Evolutionary conservation across 2,329 filamentous ascomycete genomes (phyloP), one percentile per base, ranked within the genome.

Genomic region (Septoria petroselini): DNA sequence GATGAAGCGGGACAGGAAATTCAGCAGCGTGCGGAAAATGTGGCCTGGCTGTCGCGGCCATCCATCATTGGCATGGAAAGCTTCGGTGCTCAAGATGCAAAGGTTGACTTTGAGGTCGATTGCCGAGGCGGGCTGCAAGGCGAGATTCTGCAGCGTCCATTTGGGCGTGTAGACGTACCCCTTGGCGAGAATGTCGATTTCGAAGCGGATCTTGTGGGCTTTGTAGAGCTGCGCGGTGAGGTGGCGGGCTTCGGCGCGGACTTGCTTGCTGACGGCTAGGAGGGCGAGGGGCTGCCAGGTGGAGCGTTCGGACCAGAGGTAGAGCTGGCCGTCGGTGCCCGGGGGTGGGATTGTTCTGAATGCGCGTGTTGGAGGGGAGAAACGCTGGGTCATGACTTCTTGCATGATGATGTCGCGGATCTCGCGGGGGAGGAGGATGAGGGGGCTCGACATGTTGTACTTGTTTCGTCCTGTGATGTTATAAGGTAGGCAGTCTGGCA

Each of bases 1-100:
- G 1, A 65, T 34, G 47, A 62, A 58, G n/a, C 52, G 52, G 25
- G 52, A 58, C 5, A 62, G 49, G 14, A 63, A 52, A 7, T 44
- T 52, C 18, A 60, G 50, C 3, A 65, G 50, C 2, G 46, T 38
- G 15, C 52, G 39, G 18, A 58, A 59, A 1, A 50, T 48, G 4
- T 49, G 44, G 11, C 57, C 53, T 6, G 55, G 53, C n/a, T n/a
- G n/a, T 8, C 51, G 39, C 2, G 57, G 53, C 55, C 50, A 54
- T 30, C 52, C 45, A n/a, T 57, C 53, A n/a, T 57, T 55, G 2
- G 48, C 23, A 8, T 46, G 49, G 31, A 63, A 65, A 3, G 55
- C 52, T 53, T 65, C 62, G 2, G 60, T 57, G 41, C 53, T 61
- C 48, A 58, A 54, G 35, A 63, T 55, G 15, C 48, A 52, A 4